Base-by-base conservation (phyloP, 78 protist species). In the Planoprotostelium fungivorum region DNA sequence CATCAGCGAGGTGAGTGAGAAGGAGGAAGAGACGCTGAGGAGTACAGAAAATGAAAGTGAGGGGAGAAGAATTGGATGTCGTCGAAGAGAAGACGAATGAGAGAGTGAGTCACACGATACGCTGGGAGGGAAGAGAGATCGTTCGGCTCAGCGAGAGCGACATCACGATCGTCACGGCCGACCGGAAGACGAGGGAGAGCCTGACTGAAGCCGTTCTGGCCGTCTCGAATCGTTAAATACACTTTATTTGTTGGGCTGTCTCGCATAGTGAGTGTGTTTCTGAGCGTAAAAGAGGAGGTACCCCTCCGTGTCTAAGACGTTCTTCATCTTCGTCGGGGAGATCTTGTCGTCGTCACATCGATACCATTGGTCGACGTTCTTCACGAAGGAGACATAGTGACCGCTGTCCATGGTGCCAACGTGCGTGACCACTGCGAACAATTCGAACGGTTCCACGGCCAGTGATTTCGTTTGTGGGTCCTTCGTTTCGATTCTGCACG, bases 331-430 rank as follows among this genome's bases (percentile, higher is more conserved):
- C 29, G 92, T 38, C 63, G 73, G 83, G 31, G 87, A 86, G 38
- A 92, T 89, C 86, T 87, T 89, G 5, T 91, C 88, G 63, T 92
- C 94, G 88, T 92, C 94, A 86, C 94, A 92, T 92, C 90, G 87
- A 73, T 86, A 92, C 94, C 94, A 92, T 29, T 37, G 35, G 29
- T 89, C 90, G 38, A 84, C 38, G 35, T 92, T 90, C 85, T 89
- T 89, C 34, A 92, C 94, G 90, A 86, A 92, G 37, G 91, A 39
- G n/a, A 90, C 88, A 38, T 92, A 92, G 63, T 92, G 94, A 63
- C 94, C 94, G 37, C 85, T 86, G 84, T 92, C 94, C 38, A 92
- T 92, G 86, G 85, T 92, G 36, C 94, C 94, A 29, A 88, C 85
- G 29, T 92, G 94, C 51, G 87, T 89, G 1, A 92, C 94, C 39